Base-by-base conservation (phyloP, 306 rosid genomes). In the Pyrus betulifolia region DNA sequence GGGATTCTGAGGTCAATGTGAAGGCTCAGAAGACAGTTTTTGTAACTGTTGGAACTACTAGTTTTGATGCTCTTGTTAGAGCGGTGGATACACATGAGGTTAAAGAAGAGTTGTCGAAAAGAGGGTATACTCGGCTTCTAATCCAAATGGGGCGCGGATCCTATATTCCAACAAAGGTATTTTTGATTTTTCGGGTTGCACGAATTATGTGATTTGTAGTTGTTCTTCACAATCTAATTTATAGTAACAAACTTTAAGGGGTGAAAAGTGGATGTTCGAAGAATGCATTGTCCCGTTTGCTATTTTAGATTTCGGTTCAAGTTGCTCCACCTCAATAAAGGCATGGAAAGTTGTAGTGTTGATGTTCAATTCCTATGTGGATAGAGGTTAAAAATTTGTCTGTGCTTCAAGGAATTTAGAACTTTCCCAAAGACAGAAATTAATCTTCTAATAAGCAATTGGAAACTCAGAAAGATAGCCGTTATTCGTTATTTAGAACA, bases 131-230 rank as follows among this genome's bases (percentile, higher is more conserved):
- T 11, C 86, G 89, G 75, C 89, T 94, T 77, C 82, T 91, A 73
- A 86, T 91, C 71, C 97, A 94, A 85, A 86, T 90, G 96, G 96
- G 98, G 58, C 91, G 98, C 3, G 96, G 98, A 77, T 81, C 91
- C 22, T 90, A 90, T 62, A 55, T 87, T 69, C 98, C 97, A 8
- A 77, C 86, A 15, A 90, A 84, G 96, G 98, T 94, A 69, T 5
- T 51, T 78, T 45, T 45, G 10, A 44, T 18, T 27, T 60, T 35
- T 8, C 5, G 0, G 3, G 52, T 79, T 51, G 14, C 55, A 12
- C 66, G 27, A 40, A 31, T 51, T 44, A 15, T 27, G 33, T 59
- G 68, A 22, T 67, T 67, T 1, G 27, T 52, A 44, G 67, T 14
- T 31, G n/a, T 51, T 42, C 58, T 21, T 23, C 67, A 57, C 21